Conservation (phyloP, 2,329 filamentous ascomycete genomes). For the Cadophora luteo-olivacea region DNA sequence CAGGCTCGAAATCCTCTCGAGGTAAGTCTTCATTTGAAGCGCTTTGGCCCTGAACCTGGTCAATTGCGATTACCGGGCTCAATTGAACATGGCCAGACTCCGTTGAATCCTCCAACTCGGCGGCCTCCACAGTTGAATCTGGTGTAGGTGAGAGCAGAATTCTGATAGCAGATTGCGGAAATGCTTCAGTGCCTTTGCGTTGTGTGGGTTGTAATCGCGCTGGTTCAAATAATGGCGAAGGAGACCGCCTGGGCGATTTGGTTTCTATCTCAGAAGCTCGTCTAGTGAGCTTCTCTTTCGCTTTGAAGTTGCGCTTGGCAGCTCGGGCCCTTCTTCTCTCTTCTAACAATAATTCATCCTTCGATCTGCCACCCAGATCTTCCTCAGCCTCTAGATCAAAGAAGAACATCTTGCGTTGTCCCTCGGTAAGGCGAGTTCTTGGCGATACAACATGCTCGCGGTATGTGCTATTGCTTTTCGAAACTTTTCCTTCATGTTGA, state of each 20-base stretch:
- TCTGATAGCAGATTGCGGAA: background rate
- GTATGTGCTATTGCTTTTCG: background rate
- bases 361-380: background rate
- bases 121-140: background rate
- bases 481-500: background rate
- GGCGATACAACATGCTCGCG: background rate
- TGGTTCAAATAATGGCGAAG: background rate
- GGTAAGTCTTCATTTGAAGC: background rate
- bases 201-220: too few relatives aligned
- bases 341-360: background rate
- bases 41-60: background rate
- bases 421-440: background rate
- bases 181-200: background rate
- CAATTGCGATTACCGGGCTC: background rate
- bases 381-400: background rate
- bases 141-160: conserved; percentile 7
- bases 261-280: background rate
- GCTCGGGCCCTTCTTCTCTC: background rate
- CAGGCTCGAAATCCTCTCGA: background rate
- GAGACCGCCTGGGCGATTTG: too few relatives aligned
- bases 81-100: background rate
- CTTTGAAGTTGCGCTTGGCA: conserved; percentile 8
- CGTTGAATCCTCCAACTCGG: background rate
- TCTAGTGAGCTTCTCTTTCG: background rate
- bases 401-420: background rate